Evolutionary conservation across 331 rosid species (phyloP).

Genomic region (Quercus lobata): DNA sequence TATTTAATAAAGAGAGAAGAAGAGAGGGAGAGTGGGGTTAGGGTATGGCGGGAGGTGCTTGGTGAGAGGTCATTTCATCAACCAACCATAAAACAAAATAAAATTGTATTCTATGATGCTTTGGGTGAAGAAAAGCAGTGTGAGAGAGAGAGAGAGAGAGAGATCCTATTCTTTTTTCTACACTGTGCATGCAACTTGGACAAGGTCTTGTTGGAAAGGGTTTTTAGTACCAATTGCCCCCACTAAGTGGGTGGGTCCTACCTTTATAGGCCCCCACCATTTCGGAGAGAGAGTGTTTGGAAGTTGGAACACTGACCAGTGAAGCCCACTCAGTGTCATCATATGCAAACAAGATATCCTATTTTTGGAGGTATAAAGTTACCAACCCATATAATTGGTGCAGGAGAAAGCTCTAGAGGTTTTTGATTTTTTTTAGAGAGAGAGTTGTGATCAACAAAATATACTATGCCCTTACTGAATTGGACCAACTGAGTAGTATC

Average conservation of each 20-base stretch:
- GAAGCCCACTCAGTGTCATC: slow-evolving; percentile 42
- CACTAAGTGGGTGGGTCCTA: slow-evolving; percentile 47
- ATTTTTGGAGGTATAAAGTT: slow-evolving; percentile 37
- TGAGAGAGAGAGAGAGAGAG: too few species aligned
- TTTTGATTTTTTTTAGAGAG: neutral
- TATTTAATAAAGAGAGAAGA: slow-evolving; percentile 11
- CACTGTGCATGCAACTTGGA: slow-evolving; percentile 50
- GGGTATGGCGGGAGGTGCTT: slow-evolving; percentile 26
- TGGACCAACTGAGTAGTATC: slow-evolving; percentile 13
- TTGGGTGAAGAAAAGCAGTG: slow-evolving; percentile 41
- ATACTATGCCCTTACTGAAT: neutral
- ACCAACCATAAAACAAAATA: slow-evolving; percentile 41
- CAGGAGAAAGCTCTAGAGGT: neutral
- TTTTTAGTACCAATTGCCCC: slow-evolving; percentile 55
- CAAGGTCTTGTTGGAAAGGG: slow-evolving; percentile 51
- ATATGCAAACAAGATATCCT: slow-evolving; percentile 37
- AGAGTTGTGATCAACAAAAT: neutral
- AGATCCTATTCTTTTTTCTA: slow-evolving; percentile 36
- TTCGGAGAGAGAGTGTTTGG: slow-evolving; percentile 10
- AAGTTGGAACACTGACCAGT: slow-evolving; percentile 27
- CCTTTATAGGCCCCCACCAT: slow-evolving; percentile 15
- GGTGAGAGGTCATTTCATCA: slow-evolving; percentile 77
- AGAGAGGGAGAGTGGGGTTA: slow-evolving; percentile 1
- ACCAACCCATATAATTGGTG: slow-evolving; percentile 35
- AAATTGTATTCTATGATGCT: slow-evolving; percentile 54